These are phyloP conservation scores for Gossypium gossypioides DNA, from an alignment of 441 rosid genomes.

Conservation along the genomic window DNA sequence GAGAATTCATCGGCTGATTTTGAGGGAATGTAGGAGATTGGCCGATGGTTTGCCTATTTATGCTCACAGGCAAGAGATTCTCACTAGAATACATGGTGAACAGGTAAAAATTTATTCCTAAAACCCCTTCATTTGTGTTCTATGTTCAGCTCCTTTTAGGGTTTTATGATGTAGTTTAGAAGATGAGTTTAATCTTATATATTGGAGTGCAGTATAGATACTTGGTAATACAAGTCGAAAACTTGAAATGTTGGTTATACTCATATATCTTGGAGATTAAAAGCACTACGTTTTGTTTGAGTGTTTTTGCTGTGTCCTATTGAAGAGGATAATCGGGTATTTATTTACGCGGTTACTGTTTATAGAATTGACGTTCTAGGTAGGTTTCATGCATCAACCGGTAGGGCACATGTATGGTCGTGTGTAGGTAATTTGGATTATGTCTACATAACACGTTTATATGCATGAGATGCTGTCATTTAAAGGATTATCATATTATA, in stretches of 20 bases:
- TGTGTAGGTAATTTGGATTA: too few species aligned
- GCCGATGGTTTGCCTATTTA: slow-evolving; percentile 66
- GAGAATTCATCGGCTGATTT: slow-evolving; percentile 34
- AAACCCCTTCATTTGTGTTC: background rate
- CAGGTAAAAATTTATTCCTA: slow-evolving; percentile 32
- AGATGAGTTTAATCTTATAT: background rate
- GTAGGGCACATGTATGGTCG: too few species aligned
- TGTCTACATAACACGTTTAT: background rate
- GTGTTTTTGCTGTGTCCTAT: too few species aligned
- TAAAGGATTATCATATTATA: background rate
- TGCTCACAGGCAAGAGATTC: slow-evolving; percentile 34
- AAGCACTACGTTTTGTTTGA: background rate
- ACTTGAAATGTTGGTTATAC: background rate
- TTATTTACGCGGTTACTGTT: too few species aligned
- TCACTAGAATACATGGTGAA: slow-evolving; percentile 30
- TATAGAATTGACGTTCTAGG: too few species aligned
- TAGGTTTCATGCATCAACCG: too few species aligned
- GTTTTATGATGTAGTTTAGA: background rate
- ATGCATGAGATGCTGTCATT: background rate
- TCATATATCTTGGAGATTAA: background rate
- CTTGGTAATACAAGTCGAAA: background rate
- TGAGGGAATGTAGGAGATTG: slow-evolving; percentile 60
- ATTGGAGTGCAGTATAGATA: background rate
- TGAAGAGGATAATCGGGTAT: too few species aligned
- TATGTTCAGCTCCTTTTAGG: background rate